A percentile compares a stretch with the other conserved stretches of the same genome.
These are phyloP conservation scores for Rhynchospora pubera DNA, from an alignment of 176 grass and related monocot genomes.

Conservation along the genomic window DNA sequence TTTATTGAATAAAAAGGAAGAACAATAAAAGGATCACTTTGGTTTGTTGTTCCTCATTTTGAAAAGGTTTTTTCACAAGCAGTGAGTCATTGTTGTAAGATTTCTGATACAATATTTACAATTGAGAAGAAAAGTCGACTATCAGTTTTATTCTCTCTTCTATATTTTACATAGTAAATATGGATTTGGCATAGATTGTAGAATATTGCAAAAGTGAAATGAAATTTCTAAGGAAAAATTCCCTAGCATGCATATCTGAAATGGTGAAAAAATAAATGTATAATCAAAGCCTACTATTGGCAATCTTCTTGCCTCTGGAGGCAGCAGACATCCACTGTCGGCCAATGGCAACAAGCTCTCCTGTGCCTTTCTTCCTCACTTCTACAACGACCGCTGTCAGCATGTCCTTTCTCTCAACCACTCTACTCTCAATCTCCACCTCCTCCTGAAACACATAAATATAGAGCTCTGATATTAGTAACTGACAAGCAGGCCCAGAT, in stretches of 20 bases:
- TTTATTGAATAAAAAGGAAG: background rate
- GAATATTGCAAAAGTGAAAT: background rate
- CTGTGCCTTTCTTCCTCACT: slow-evolving; percentile 45
- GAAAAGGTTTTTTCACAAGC: background rate
- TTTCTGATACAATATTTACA: background rate
- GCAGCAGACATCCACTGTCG: slow-evolving; percentile 69
- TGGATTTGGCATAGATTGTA: background rate
- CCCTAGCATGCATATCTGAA: background rate
- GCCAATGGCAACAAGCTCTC: slow-evolving; percentile 50
- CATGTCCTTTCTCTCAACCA: slow-evolving; percentile 45
- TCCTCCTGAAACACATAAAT: slow-evolving; percentile 41
- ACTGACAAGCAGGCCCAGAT: background rate
- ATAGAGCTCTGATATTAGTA: background rate
- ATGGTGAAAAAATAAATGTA: background rate
- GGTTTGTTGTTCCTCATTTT: background rate
- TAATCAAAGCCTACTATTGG: slow-evolving; percentile 29
- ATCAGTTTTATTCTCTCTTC: background rate
- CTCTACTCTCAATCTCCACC: slow-evolving; percentile 56
- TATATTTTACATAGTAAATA: background rate
- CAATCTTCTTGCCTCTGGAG: slow-evolving; percentile 31
- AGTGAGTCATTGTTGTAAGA: background rate
- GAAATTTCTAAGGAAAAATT: background rate
- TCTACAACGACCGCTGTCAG: slow-evolving; percentile 53
- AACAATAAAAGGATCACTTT: background rate
- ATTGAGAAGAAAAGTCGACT: background rate